Evolutionary conservation across 2,329 filamentous ascomycete genomes (phyloP), one percentile per base, ranked within the genome.

Genomic region (Fusarium sarcochroum): DNA sequence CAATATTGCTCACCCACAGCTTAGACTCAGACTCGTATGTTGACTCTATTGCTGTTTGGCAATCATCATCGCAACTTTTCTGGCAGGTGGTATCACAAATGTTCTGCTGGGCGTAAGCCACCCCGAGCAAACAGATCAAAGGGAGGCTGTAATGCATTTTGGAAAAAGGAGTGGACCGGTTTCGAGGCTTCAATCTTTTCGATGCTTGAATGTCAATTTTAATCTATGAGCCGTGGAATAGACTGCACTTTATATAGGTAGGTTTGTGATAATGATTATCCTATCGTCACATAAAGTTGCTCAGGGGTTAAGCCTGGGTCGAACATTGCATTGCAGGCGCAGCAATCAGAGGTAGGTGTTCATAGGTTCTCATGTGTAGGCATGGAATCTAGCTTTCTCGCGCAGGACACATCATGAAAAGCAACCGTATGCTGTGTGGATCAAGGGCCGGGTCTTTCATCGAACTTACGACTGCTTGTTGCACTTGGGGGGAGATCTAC

Each of bases 11-110:
- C n/a, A 54, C 51, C 51, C 51, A 54, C 6, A 53, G 50, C 13
- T 44, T 37, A 21, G 50, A 53, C 50, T 53, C 50, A 41, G 50
- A 44, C 20, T 53, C 30, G 30, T 45, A 53, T 18, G 50, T 53
- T 27, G 27, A 17, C 17, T 53, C 15, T 38, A 53, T 53, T 13
- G 50, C 50, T 5, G 38, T 40, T 27, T 37, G 50, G 18, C 50
- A 53, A 15, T 27, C 30, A 9, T 20, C 27, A 35, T 53, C 40
- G 40, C 50, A 53, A 27, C 40, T 27, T 21, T 45, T 25, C 40
- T 53, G 50, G 9, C 50, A 53, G 18, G 7, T 20, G 9, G 50
- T 5, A 41, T 45, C 40, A 15, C 50, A 53, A 15, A 45, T 44
- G 18, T 8, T 32, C 17, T 42, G 25, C 49, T 52, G 49, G 27